Evolutionary conservation across 495 filamentous ascomycete species (phyloP), one percentile per base, ranked within the genome.

Genomic region (Trichoderma gamsii): DNA sequence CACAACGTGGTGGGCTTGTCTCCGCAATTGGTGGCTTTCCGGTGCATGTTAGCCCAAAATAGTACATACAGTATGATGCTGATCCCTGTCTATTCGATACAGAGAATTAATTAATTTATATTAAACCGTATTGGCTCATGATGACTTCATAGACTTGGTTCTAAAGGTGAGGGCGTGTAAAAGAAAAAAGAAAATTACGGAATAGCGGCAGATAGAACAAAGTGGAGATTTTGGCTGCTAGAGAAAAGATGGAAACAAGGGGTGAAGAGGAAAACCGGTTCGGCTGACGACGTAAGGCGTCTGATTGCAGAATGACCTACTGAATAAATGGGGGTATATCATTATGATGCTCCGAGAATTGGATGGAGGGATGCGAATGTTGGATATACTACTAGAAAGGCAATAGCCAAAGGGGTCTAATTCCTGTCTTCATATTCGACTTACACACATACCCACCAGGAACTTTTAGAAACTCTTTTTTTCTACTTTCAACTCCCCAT

Each of bases 381-480:
- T 27, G 27, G 56, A 61, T 29, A 61, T 29, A 32, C 23, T 59
- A 74, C 35, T 64, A 70, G 41, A 56, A 71, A 61, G 49, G 66
- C 68, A 72, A 49, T 66, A 66, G 68, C 67, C 66, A 66, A 59
- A 41, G 41, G 66, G 68, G 67, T 61, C 35, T 38, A 38, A 38
- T 38, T 38, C 8, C 8, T 38, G 35, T 7, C 8, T 9, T 38
- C 7, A 38, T 38, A 7, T 5, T 38, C 35, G 5, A 38, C 35
- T 38, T 38, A 38, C 35, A 38, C 35, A 38, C 49, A 52, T 52
- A 52, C 49, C 18, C 12, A 18, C 43, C 3, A 23, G 9, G 18
- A 29, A 16, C 23, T 21, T 29, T 61, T 23, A 5, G 32, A 64
- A 23, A 29, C 15, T 65, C 25, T 9, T 13, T 41, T 27, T 9